A percentile compares a stretch with the other conserved stretches of the same genome.
phyloP scores from a whole-genome alignment of 371 early-diverging fungal species.

The Rhizopus arrhizus region DNA sequence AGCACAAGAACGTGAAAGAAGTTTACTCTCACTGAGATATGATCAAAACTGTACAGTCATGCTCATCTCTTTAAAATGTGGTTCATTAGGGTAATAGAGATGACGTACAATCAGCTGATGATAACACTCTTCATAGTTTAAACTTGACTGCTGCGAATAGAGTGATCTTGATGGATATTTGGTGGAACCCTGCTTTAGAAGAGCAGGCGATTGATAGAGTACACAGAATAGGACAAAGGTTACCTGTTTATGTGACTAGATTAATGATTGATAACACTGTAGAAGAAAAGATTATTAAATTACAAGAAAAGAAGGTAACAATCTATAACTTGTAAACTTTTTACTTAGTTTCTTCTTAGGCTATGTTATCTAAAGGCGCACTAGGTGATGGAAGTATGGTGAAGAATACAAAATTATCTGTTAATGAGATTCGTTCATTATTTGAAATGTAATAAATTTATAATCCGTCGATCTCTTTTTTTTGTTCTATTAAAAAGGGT shows the following conservation, averaged over 20 bases:
- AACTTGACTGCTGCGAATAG: constrained; percentile 77
- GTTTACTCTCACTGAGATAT: constrained; percentile 49
- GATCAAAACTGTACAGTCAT: constrained; percentile 62
- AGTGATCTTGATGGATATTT: constrained; percentile 76
- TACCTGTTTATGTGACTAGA: constrained; percentile 61
- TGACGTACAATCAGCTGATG: background rate
- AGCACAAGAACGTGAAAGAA: constrained; percentile 47
- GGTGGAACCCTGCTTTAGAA: constrained; percentile 91
- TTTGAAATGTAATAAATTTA: constrained; percentile 26
- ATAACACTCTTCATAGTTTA: constrained; percentile 45
- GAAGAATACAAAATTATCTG: constrained; percentile 42
- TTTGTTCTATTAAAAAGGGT: background rate
- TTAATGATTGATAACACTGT: constrained; percentile 61
- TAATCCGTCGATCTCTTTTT: too few relatives aligned
- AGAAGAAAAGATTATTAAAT: constrained; percentile 62
- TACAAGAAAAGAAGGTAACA: constrained; percentile 56
- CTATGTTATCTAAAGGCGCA: constrained; percentile 46
- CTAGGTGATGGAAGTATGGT: constrained; percentile 40
- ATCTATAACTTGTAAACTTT: background rate
- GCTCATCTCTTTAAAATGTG: constrained; percentile 70
- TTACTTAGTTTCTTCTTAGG: constrained; percentile 23
- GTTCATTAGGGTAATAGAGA: constrained; percentile 64
- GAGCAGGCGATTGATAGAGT: constrained; percentile 89
- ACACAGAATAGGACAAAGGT: constrained; percentile 81
- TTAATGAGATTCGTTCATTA: constrained; percentile 45